These are phyloP conservation scores for Agaricus sinodeliciosus DNA, from an alignment of 768 basidiomycete species.

Conservation along the genomic window DNA sequence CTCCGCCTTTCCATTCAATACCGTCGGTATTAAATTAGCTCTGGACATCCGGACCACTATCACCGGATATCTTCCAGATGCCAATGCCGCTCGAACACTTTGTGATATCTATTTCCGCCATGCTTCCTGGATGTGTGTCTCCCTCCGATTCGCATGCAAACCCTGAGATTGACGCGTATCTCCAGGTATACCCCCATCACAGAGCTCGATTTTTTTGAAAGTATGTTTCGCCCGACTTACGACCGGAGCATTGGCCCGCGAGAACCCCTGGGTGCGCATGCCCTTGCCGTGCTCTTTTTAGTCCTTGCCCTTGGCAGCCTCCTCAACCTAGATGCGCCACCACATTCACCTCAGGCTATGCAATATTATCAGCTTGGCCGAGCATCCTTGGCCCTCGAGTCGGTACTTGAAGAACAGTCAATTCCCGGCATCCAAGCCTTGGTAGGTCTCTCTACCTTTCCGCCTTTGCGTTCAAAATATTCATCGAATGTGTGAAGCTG, in stretches of 20 bases:
- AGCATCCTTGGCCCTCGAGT: conserved; percentile 53
- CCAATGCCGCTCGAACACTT: conserved; percentile 29
- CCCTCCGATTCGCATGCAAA: not conserved
- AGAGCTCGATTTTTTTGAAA: conserved; percentile 48
- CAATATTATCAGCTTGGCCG: conserved; percentile 56
- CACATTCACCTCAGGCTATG: conserved; percentile 48
- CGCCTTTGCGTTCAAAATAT: conserved; percentile 3
- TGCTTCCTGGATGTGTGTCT: conserved; percentile 65
- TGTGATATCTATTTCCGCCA: conserved; percentile 55
- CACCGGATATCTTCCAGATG: conserved; percentile 38
- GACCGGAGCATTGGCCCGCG: conserved; percentile 30
- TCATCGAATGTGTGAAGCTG: conserved; percentile 31
- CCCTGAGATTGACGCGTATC: conserved; percentile 1
- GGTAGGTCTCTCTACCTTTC: conserved; percentile 28
- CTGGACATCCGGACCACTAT: conserved; percentile 39
- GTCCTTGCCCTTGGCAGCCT: conserved; percentile 60
- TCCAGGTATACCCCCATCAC: conserved; percentile 62
- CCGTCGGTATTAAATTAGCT: conserved; percentile 33
- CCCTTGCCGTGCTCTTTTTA: conserved; percentile 53
- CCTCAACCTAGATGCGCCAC: conserved; percentile 49
- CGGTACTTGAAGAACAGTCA: conserved; percentile 58
- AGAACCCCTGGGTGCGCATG: conserved; percentile 42
- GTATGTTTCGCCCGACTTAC: conserved; percentile 48
- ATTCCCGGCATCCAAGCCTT: conserved; percentile 60
- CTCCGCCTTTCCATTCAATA: conserved; percentile 53